A percentile compares a stretch with the other conserved stretches of the same genome.
Evolutionary conservation across 2,329 filamentous ascomycete genomes (phyloP).

Genomic region (Macrophomina phaseolina): DNA sequence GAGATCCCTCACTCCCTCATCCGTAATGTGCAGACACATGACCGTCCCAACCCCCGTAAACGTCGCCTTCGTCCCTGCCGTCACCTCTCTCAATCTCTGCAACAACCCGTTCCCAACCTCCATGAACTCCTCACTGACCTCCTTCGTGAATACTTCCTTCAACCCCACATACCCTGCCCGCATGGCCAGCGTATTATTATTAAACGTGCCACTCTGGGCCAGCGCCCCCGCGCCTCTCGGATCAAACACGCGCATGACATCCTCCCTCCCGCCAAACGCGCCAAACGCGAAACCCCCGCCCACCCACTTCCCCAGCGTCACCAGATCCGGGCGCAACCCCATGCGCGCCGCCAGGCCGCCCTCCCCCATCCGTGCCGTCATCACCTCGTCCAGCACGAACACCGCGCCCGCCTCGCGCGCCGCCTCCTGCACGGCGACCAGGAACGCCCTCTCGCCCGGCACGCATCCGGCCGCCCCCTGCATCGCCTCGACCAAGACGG

Average conservation of each 20-base stretch:
- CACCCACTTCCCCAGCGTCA: slow-evolving; percentile 69
- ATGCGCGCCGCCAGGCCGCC: slow-evolving; percentile 55
- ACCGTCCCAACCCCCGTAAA: slow-evolving; percentile 46
- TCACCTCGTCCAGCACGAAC: slow-evolving; percentile 74
- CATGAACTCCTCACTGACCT: slow-evolving; percentile 39
- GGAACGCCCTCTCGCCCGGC: slow-evolving; percentile 57
- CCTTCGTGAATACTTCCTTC: slow-evolving; percentile 43
- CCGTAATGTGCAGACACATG: slow-evolving; percentile 45
- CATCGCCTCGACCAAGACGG: slow-evolving; percentile 70
- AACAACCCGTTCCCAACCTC: slow-evolving; percentile 41
- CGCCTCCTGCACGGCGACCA: slow-evolving; percentile 56
- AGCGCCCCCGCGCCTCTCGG: slow-evolving; percentile 51
- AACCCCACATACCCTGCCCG: slow-evolving; percentile 56
- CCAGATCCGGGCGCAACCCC: slow-evolving; percentile 63
- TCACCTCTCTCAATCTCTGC: slow-evolving; percentile 35
- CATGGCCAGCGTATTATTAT: slow-evolving; percentile 70
- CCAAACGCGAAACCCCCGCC: slow-evolving; percentile 71
- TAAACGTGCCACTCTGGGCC: slow-evolving; percentile 68
- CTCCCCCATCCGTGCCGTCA: slow-evolving; percentile 65
- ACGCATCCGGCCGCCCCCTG: slow-evolving; percentile 68
- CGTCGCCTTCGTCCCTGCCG: slow-evolving; percentile 42
- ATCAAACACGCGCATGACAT: slow-evolving; percentile 66
- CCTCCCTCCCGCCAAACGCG: slow-evolving; percentile 65
- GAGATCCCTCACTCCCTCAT: slow-evolving; percentile 37
- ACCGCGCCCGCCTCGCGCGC: slow-evolving; percentile 59